Base-by-base conservation (phyloP, 1,284 basidiomycete genomes). In the Laetiporus sulphureus region DNA sequence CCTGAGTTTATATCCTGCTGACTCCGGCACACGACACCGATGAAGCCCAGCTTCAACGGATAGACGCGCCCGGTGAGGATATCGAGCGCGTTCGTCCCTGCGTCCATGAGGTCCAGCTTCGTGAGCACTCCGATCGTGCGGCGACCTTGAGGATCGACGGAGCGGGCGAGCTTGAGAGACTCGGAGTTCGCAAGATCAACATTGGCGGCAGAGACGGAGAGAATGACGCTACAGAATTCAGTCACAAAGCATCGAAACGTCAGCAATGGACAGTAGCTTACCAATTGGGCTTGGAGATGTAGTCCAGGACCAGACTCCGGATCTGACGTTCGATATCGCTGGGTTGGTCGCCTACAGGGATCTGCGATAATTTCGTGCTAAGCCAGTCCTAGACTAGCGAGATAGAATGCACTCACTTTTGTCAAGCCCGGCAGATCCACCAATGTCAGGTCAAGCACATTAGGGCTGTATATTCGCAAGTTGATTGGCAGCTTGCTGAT, bases 111-210 rank as follows among this genome's bases (percentile, higher is more conserved):
- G 66, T 99, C 95, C 36, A 99, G 79, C 67, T 99, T 99, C 21
- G 94, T 95, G 38, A 99, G 74, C 18, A 99, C 90, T 45, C 95
- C 95, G 47, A 98, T 92, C 16, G 95, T 99, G 23, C 95, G 79
- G 20, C 94, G 79, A 13, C 95, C 93, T 65, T 96, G 91, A 0
- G 95, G 91, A 60, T 99, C 95, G 36, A 98, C 91, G 5, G 84
- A 80, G 34, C 95, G 88, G 11, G 95, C 95, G 34, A 99, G 84
- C 64, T 98, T 97, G 53, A 99, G 80, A 3, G 94, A 87, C 63
- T 98, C 95, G 1, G 95, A 98, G 66, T 99, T 99, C 58, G 95
- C 95, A 41, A 99, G 80, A 65, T 99, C 95, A 45, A 98, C 95
- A 59, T 99, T 99, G 32, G 95, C 95, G 2, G 92, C 83, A 10